Evolutionary conservation across 1,139 yeast genomes (phyloP).

Genomic region (Eremothecium sinecaudum): DNA sequence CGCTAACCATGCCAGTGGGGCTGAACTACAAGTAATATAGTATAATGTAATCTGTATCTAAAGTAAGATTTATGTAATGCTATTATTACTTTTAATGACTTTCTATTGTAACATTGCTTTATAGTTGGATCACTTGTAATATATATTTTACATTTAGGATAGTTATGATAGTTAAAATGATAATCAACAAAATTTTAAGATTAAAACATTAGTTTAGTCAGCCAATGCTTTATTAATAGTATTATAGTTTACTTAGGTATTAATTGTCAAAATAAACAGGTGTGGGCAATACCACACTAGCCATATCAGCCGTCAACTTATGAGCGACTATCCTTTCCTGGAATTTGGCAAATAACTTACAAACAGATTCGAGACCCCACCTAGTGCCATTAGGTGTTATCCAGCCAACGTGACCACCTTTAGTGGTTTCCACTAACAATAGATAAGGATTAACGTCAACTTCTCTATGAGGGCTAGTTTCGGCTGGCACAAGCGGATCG

Average conservation of each 20-base stretch:
- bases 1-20: slow-evolving; percentile 28
- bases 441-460: slow-evolving; percentile 47
- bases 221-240: too few relatives aligned
- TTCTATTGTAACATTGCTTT: too few relatives aligned
- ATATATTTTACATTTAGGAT: slow-evolving; percentile 3
- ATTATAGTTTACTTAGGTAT: too few relatives aligned
- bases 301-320: slow-evolving; percentile 14
- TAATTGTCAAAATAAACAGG: slow-evolving; percentile 11
- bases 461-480: slow-evolving; percentile 41
- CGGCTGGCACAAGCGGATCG: slow-evolving; percentile 49
- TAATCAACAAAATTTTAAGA: not conserved
- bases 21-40: too few relatives aligned
- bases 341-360: slow-evolving; percentile 29
- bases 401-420: slow-evolving; percentile 64
- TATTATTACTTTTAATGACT: too few relatives aligned
- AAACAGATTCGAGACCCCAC: slow-evolving; percentile 45
- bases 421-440: slow-evolving; percentile 43
- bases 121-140: too few relatives aligned
- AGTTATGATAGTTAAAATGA: slow-evolving; percentile 5
- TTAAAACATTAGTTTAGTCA: not conserved
- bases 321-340: slow-evolving; percentile 22
- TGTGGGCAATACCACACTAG: slow-evolving; percentile 13
- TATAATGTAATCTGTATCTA: too few relatives aligned
- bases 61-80: too few relatives aligned
- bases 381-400: slow-evolving; percentile 40